Base-by-base conservation (phyloP, 2,329 filamentous ascomycete species). In the Curvularia eragrostidis region DNA sequence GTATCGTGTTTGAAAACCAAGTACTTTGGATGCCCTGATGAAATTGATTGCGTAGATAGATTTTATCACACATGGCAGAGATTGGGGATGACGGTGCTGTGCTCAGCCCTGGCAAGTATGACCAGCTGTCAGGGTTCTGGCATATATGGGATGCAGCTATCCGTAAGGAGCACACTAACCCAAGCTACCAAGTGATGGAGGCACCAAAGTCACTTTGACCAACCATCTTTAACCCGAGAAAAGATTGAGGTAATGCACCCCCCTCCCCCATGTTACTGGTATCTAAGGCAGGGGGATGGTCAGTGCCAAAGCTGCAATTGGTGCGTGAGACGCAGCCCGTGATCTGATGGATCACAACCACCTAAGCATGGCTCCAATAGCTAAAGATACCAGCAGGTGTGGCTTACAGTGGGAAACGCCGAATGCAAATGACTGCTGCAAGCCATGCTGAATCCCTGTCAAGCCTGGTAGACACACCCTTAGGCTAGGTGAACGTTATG, bases 381-480 rank as follows among this genome's bases (percentile, higher is more conserved):
- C 63, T 65, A 59, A 64, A 57, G 56, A 61, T 65, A 63, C 63
- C 57, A 64, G 55, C 61, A 44, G 59, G 53, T 68, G 63, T 63
- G 59, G 62, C 63, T 65, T 66, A 56, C 58, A 42, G 52, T 38
- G 47, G 58, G 58, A 54, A 61, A 58, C 60, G 59, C 50, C 36
- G 39, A 63, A 54, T 61, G 63, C 64, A 69, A 65, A 70, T 71
- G 65, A 68, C 64, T 66, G 56, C 56, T 65, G 61, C 52, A 61
- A 64, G 61, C 67, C 66, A 65, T 67, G 61, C 54, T 59, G 30
- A 44, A 63, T 56, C 54, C 64, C 53, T 68, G 57, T 63, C 44
- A 19, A 59, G 59, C 64, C 68, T 62, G 62, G 56, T 55, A 62
- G 56, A 50, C 59, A 55, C 56, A 50, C 55, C 48, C 44, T 56